Evolutionary conservation across 202 grass and related monocot species (phyloP).

Genomic region (Panicum virgatum): DNA sequence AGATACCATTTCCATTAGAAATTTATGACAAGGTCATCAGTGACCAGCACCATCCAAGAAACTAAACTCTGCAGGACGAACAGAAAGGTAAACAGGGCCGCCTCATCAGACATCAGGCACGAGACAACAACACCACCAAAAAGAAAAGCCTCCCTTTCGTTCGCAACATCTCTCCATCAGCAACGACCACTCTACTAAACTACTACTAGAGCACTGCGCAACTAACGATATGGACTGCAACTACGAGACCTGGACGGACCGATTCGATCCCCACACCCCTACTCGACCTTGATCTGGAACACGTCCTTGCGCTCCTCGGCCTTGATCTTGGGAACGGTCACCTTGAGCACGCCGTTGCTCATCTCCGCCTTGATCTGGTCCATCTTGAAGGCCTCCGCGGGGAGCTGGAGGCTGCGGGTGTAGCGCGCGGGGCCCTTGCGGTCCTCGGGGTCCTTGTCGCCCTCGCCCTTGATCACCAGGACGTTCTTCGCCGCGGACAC

Average conservation of each 20-base stretch:
- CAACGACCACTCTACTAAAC: not conserved
- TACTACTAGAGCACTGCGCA: not conserved
- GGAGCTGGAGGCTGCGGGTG: constrained; percentile 43
- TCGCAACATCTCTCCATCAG: not conserved
- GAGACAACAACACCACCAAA: not conserved
- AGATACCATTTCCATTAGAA: not conserved
- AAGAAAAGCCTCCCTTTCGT: not conserved
- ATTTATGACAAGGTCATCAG: not conserved
- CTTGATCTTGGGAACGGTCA: constrained; percentile 64
- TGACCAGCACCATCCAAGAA: not conserved
- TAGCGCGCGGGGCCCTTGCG: not conserved
- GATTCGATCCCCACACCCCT: not conserved
- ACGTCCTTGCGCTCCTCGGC: constrained; percentile 67
- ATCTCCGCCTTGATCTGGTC: constrained; percentile 70
- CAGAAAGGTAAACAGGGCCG: not conserved
- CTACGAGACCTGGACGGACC: not conserved
- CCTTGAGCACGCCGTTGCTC: constrained; percentile 67
- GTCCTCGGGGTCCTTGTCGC: constrained; percentile 13
- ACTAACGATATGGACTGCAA: not conserved
- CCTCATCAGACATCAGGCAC: not conserved
- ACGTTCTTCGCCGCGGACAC: constrained; percentile 56
- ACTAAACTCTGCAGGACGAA: not conserved
- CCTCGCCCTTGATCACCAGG: constrained; percentile 65
- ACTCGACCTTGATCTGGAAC: constrained; percentile 58
- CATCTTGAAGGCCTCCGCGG: constrained; percentile 42